Base-by-base conservation (phyloP, 495 filamentous ascomycete species). In the Gamarada debralockiae region DNA sequence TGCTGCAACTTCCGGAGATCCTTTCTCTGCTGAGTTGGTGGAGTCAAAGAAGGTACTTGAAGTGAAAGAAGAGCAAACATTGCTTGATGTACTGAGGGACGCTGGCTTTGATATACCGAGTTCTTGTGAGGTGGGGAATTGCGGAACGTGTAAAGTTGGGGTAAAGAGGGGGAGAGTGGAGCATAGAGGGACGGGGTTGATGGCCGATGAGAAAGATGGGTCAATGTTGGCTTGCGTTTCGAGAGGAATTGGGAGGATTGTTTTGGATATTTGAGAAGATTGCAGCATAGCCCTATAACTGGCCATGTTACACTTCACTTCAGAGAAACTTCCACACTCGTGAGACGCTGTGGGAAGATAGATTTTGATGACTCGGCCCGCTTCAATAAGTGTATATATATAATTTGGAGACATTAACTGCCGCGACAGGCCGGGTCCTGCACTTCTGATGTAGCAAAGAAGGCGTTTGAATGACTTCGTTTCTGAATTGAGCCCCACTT, bases 51-150 rank as follows among this genome's bases (percentile, higher is more conserved):
- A 66, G 45, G 53, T 62, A 29, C 38, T 72, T 8, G 56, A 68
- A 46, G 63, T 73, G 0, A 61, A 61, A 3, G 53, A 17, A 1
- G 60, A 65, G 39, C 64, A 72, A 50, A 67, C 65, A 9, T 55
- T 73, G 31, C 42, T 73, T 20, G 65, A 70, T 15, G 59, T 68
- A 9, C 58, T 73, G 20, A 67, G 64, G 23, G 71, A 67, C 3
- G 63, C 63, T 3, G 71, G 71, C 0, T 64, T 73, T 38, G 68
- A 67, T 8, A 66, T 79, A 0, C 66, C 67, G 12, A 72, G 65
- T 24, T 76, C 73, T 46, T 82, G 77, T 57, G 72, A 73, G 61
- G 76, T 75, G 3, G 78, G 77, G 0, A 82, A 80, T 52, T 82
- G 78, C 36, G 77, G 76, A 1, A 79, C 76, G 6, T 82, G 77